phyloP scores from a whole-genome alignment of 805 yeast species.

The Saccharomycodes ludwigii region DNA sequence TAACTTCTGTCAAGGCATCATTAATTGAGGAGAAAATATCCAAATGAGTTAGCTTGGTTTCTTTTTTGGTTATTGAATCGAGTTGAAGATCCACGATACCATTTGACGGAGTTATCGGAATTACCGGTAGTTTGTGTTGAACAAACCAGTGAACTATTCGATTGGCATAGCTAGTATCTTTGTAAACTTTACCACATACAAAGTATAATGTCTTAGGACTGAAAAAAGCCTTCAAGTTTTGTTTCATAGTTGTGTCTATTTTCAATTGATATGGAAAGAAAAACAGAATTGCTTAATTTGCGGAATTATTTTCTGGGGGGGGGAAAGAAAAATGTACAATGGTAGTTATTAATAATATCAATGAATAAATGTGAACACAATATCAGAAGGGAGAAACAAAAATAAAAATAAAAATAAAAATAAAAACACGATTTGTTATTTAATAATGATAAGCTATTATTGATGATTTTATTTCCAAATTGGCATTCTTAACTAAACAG shows the following conservation, averaged over 20 bases:
- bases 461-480: too few relatives aligned
- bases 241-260: constrained; percentile 1
- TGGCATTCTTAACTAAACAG: too few relatives aligned
- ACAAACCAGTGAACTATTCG: constrained; percentile 26
- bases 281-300: too few relatives aligned
- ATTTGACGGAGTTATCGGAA: constrained; percentile 42
- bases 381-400: too few relatives aligned
- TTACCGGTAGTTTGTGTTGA: constrained; percentile 18
- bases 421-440: too few relatives aligned
- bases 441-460: too few relatives aligned
- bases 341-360: too few relatives aligned
- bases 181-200: constrained; percentile 49
- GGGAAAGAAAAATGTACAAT: too few relatives aligned
- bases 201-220: constrained; percentile 9
- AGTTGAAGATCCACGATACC: constrained; percentile 50
- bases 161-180: constrained; percentile 63
- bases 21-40: constrained; percentile 24
- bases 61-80: constrained; percentile 45
- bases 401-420: too few relatives aligned
- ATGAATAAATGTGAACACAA: too few relatives aligned
- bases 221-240: constrained; percentile 8
- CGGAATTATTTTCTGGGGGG: too few relatives aligned
- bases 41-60: constrained; percentile 30
- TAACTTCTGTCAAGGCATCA: constrained; percentile 14
- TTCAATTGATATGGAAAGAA: too few relatives aligned